Conservation (phyloP, 305 asterid genomes). For the Fraxinus xanthoxyloides region DNA sequence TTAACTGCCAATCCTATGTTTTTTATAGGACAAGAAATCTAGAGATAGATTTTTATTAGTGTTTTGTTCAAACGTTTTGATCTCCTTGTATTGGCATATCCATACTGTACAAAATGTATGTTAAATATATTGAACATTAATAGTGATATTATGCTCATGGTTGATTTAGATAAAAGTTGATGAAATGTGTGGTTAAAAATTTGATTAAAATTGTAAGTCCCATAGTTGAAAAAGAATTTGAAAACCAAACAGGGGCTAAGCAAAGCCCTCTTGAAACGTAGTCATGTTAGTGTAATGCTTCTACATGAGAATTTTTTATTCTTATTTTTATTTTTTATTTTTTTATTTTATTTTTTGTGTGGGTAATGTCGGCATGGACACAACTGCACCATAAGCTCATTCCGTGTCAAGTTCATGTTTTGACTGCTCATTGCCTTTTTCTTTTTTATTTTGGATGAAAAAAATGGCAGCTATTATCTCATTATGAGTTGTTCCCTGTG, state of each 20-base stretch:
- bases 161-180: too few species aligned
- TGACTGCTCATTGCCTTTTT: too few species aligned
- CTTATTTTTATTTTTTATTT: too few species aligned
- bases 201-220: background rate
- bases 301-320: too few species aligned
- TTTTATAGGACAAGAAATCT: background rate
- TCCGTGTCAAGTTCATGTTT: too few species aligned
- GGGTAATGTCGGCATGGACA: background rate
- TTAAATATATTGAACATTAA: background rate
- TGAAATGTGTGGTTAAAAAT: background rate
- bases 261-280: background rate
- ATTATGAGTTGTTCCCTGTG: background rate
- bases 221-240: too few species aligned
- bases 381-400: background rate
- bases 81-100: background rate
- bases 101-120: background rate
- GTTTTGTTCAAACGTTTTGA: background rate
- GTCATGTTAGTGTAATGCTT: background rate
- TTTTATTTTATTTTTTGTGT: too few species aligned
- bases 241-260: background rate
- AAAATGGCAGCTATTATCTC: too few species aligned
- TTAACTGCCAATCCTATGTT: background rate
- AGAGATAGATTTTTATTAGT: background rate
- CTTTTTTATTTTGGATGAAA: too few species aligned
- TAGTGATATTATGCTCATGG: background rate